These are phyloP conservation scores for Knufia petricola DNA, from an alignment of 2,329 filamentous ascomycete genomes.

Conservation along the genomic window DNA sequence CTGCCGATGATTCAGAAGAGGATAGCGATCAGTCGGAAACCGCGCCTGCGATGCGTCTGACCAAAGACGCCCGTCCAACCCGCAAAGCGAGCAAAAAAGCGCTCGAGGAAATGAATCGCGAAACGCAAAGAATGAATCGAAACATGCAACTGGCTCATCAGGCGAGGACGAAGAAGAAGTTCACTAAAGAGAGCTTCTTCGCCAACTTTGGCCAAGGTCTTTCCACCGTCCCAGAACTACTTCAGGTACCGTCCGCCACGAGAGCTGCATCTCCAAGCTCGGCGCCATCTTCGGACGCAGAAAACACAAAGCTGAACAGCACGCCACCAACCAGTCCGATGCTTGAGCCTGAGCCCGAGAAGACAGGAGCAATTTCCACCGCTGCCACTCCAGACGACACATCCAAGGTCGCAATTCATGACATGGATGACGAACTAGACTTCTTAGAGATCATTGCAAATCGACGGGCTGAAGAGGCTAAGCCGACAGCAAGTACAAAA, in stretches of 20 bases:
- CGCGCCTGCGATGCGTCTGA: constrained; percentile 56
- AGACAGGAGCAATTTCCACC: constrained; percentile 5
- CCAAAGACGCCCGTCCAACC: constrained; percentile 49
- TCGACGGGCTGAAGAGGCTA: constrained; percentile 12
- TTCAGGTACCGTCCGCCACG: neutral
- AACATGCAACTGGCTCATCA: constrained; percentile 88
- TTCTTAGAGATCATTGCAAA: constrained; percentile 2
- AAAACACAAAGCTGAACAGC: constrained; percentile 38
- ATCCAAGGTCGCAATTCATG: constrained; percentile 24
- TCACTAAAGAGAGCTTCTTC: constrained; percentile 72
- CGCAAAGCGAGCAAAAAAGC: constrained; percentile 92
- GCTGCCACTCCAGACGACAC: neutral
- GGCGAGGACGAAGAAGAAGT: constrained; percentile 82
- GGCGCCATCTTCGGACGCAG: constrained; percentile 33
- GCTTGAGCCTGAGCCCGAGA: constrained; percentile 23
- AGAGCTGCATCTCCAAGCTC: constrained; percentile 40
- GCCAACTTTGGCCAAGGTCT: constrained; percentile 68
- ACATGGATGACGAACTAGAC: neutral
- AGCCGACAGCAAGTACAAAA: neutral
- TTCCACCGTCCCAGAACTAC: constrained; percentile 27
- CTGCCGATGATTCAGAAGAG: constrained; percentile 36
- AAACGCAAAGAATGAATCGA: constrained; percentile 82
- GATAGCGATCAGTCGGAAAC: constrained; percentile 51
- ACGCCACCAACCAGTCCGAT: constrained; percentile 64
- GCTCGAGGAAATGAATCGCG: constrained; percentile 84